phyloP scores from a whole-genome alignment of 345 rosid species.

The Hevea brasiliensis region DNA sequence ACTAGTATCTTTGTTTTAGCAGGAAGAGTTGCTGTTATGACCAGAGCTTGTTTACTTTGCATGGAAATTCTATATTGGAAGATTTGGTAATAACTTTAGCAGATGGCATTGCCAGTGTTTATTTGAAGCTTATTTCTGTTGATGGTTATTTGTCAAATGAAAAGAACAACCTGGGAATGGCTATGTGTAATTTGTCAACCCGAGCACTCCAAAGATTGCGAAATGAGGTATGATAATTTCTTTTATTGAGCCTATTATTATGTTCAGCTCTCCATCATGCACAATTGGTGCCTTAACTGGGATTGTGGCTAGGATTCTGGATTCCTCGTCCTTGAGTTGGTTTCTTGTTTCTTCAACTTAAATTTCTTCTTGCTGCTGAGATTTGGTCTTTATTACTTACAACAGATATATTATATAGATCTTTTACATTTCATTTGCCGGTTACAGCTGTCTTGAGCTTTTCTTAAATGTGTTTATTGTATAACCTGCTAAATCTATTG shows the following conservation, averaged over 20 bases:
- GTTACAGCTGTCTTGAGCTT: not conserved
- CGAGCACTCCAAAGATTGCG: slow-evolving; percentile 82
- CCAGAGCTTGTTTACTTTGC: slow-evolving; percentile 48
- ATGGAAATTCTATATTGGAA: slow-evolving; percentile 76
- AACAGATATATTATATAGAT: not conserved
- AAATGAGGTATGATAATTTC: slow-evolving; percentile 59
- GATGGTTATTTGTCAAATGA: slow-evolving; percentile 74
- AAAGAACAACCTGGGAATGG: slow-evolving; percentile 49
- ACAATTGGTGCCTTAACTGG: not conserved
- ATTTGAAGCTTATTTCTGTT: slow-evolving; percentile 88
- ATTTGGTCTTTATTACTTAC: not conserved
- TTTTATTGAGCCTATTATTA: not conserved
- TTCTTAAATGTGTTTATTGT: not conserved
- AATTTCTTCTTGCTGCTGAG: not conserved
- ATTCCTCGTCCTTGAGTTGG: not conserved
- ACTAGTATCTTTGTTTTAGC: slow-evolving; percentile 24
- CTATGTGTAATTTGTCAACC: slow-evolving; percentile 75
- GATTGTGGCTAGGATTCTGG: not conserved
- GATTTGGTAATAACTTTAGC: slow-evolving; percentile 84
- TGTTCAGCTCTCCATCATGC: not conserved
- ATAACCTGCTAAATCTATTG: not conserved
- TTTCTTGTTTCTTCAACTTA: not conserved
- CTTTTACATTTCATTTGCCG: not conserved
- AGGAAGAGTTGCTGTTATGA: slow-evolving; percentile 58
- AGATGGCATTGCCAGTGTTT: slow-evolving; percentile 75